Percentiles rank a stretch among this genome's conserved stretches.
Evolutionary conservation across 2,329 filamentous ascomycete genomes (phyloP).

Genomic region (Alternaria postmessia): DNA sequence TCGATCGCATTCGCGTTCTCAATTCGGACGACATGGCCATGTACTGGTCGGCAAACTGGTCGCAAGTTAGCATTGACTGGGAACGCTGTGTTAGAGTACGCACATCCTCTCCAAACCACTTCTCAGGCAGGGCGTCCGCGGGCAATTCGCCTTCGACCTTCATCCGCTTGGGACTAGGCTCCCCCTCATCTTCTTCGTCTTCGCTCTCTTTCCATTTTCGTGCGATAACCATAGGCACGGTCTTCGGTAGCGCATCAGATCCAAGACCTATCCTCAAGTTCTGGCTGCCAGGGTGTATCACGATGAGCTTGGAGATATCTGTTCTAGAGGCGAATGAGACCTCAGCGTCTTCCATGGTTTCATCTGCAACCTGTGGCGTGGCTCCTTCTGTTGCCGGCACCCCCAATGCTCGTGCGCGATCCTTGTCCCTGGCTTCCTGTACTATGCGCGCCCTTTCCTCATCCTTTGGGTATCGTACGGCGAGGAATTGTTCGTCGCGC

Average conservation of each 20-base stretch:
- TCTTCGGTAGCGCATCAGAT: constrained; percentile 94
- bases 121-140: constrained; percentile 69
- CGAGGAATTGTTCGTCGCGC: constrained; percentile 94
- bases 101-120: constrained; percentile 87
- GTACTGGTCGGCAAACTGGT: constrained; percentile 68
- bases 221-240: constrained; percentile 91
- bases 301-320: constrained; percentile 88
- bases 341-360: constrained; percentile 41
- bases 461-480: constrained; percentile 86
- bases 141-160: constrained; percentile 70
- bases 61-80: constrained; percentile 9
- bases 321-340: constrained; percentile 49
- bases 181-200: constrained; percentile 79
- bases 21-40: constrained; percentile 84
- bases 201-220: constrained; percentile 80
- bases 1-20: constrained; percentile 87
- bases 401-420: constrained; percentile 81
- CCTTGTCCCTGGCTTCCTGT: constrained; percentile 85
- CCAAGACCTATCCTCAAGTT: constrained; percentile 93
- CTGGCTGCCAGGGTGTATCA: constrained; percentile 94
- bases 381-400: constrained; percentile 57
- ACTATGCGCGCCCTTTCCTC: constrained; percentile 84
- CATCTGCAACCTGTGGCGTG: constrained; percentile 38
- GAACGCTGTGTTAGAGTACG: background rate
- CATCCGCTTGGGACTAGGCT: constrained; percentile 75